These are phyloP conservation scores for Candida ascalaphidarum DNA, from an alignment of 805 yeast genomes.

Conservation along the genomic window DNA sequence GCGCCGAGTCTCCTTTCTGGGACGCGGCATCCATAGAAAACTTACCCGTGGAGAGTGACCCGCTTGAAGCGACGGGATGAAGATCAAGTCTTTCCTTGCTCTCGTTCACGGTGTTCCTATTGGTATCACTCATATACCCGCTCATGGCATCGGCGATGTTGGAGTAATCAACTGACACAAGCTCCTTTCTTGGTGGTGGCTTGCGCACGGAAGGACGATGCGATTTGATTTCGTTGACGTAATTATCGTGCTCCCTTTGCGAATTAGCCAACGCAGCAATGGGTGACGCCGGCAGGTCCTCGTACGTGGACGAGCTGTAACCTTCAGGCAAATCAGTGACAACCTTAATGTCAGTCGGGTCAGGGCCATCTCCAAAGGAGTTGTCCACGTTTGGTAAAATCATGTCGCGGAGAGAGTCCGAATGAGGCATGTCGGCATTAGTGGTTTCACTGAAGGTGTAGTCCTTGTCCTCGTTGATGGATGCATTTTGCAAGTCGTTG, in stretches of 20 bases:
- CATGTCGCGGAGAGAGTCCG: slow-evolving; percentile 14
- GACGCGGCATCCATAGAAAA: slow-evolving; percentile 12
- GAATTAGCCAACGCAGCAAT: slow-evolving; percentile 13
- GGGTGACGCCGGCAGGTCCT: slow-evolving; percentile 10
- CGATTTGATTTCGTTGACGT: not conserved
- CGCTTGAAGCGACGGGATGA: slow-evolving; percentile 16
- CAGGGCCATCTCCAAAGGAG: slow-evolving; percentile 6
- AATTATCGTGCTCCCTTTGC: not conserved
- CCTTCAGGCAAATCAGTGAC: not conserved
- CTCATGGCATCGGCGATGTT: slow-evolving; percentile 24
- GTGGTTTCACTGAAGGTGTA: not conserved
- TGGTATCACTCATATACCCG: slow-evolving; percentile 14
- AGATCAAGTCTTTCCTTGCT: slow-evolving; percentile 1
- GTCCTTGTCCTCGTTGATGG: slow-evolving; percentile 1
- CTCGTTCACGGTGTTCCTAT: no score
- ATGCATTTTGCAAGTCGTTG: slow-evolving; percentile 21
- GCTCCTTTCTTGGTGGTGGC: slow-evolving; percentile 1
- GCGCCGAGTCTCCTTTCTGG: no score
- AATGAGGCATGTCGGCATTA: slow-evolving; percentile 11
- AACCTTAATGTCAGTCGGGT: slow-evolving; percentile 4
- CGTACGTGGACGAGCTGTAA: slow-evolving; percentile 1
- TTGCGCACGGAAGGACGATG: not conserved
- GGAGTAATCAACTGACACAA: slow-evolving; percentile 19
- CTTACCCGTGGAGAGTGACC: slow-evolving; percentile 22
- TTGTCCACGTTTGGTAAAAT: slow-evolving; percentile 20